Base-by-base conservation (phyloP, 805 yeast genomes). In the Myxozyma geophila region DNA sequence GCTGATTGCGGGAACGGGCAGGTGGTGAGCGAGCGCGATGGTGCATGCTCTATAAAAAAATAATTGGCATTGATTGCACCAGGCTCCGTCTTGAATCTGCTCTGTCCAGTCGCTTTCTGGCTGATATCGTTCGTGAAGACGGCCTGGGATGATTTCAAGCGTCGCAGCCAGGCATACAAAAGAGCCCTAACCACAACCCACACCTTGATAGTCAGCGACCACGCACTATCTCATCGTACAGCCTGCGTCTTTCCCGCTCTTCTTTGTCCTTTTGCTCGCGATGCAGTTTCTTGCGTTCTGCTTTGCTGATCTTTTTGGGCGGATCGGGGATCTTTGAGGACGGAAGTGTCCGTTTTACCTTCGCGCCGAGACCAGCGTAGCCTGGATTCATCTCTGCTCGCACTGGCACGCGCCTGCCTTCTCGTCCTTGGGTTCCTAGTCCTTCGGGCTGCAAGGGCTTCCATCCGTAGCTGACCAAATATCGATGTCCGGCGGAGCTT, bases 401-500 rank as follows among this genome's bases (percentile, higher is more conserved):
- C 2, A 65, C 13, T 7, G 68, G 68, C 21, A 52, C 39, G 17
- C 68, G 59, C 19, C 68, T 52, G 1, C 68, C 68, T 57, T 65
- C 67, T 35, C 67, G 46, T 8, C 68, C 68, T 23, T 13, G 44
- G 10, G 37, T 50, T 10, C 68, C 68, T n/a, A 65, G 57, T 7
- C 68, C 68, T 19, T 53, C 58, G 9, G 60, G 48, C 50, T 65
- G 67, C 12, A 59, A 35, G 5, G 66, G 67, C n/a, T 50, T n/a
- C 68, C 68, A 65, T 33, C 68, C 68, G 49, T 65, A 65, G 15
- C 58, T 52, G 12, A 59, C 64, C 12, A 65, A 50, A 21, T 65
- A 65, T 33, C 57, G 44, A 23, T 59, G 63, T 8, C 68, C 68
- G 7, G 62, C 52, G n/a, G 50, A 53, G 36, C 37, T 12, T 37